These are phyloP conservation scores for Annulohypoxylon nitens DNA, from an alignment of 495 filamentous ascomycete genomes.

Conservation along the genomic window DNA sequence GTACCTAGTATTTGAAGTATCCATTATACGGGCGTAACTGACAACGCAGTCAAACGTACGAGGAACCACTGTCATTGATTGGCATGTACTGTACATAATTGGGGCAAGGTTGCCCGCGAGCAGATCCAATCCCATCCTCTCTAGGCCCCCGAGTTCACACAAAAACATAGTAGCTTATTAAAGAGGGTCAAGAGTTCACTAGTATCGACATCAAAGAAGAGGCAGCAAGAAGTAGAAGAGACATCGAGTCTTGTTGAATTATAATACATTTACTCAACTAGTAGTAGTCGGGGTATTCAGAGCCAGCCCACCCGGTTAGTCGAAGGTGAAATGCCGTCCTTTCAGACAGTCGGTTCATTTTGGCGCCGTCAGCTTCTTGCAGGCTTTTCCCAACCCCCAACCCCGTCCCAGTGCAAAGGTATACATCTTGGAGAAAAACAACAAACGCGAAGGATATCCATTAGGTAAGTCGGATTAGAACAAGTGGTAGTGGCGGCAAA, in stretches of 20 bases:
- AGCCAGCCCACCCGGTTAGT: constrained; percentile 28
- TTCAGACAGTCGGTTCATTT: constrained; percentile 15
- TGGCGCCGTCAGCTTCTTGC: background rate
- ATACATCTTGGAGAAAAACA: constrained; percentile 1
- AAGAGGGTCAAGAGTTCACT: background rate
- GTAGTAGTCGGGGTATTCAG: constrained; percentile 19
- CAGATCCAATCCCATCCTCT: background rate
- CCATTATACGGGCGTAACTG: too few relatives aligned
- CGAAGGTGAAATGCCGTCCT: background rate
- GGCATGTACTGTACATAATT: background rate
- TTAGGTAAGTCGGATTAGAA: constrained; percentile 35
- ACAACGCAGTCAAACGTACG: background rate
- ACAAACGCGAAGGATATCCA: constrained; percentile 24
- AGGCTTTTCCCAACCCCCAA: constrained; percentile 25
- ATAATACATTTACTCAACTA: constrained; percentile 41
- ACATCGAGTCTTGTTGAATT: constrained; percentile 36
- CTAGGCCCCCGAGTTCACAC: background rate
- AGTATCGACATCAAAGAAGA: background rate
- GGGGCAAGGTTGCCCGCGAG: background rate
- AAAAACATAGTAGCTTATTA: background rate
- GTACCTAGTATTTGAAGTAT: background rate
- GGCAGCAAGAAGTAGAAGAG: constrained; percentile 17
- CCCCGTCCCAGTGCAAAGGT: constrained; percentile 24
- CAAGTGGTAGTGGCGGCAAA: constrained; percentile 19
- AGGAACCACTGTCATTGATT: background rate